A percentile compares a stretch with the other conserved stretches of the same genome.
Evolutionary conservation across 208 protist genomes (phyloP).

Genomic region (Crithidia sp.): DNA sequence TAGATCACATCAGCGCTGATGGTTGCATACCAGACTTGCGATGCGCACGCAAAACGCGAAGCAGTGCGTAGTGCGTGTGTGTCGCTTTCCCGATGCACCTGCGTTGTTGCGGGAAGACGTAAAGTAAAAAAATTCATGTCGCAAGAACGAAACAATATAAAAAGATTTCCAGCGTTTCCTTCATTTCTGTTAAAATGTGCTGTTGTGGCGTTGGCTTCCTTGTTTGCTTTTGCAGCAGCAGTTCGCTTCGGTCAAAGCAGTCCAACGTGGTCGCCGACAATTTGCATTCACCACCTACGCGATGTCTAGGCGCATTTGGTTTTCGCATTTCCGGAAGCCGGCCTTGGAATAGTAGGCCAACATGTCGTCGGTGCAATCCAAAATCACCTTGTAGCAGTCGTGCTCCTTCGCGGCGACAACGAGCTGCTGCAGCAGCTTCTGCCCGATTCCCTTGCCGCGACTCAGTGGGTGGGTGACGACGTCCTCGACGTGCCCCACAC

Average conservation of each 20-base stretch:
- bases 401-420: conserved; percentile 41
- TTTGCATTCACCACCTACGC: neutral
- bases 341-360: conserved; percentile 69
- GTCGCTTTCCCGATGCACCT: neutral
- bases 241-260: no score
- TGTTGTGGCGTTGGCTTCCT: neutral
- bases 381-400: conserved; percentile 89
- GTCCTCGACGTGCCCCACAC: conserved; percentile 88
- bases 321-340: conserved; percentile 63
- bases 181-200: neutral
- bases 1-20: no score
- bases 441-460: conserved; percentile 61
- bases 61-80: no score
- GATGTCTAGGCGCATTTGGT: conserved; percentile 77
- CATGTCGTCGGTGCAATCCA: conserved; percentile 67
- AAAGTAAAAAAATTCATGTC: neutral
- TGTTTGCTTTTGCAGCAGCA: neutral
- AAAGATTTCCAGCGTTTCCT: no score
- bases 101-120: neutral
- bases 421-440: conserved; percentile 53
- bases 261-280: no score
- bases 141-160: neutral
- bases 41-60: no score
- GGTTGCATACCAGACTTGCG: no score
- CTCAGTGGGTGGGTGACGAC: conserved; percentile 73